Conservation (phyloP, 768 basidiomycete genomes). For the Chalciporus chontae region DNA sequence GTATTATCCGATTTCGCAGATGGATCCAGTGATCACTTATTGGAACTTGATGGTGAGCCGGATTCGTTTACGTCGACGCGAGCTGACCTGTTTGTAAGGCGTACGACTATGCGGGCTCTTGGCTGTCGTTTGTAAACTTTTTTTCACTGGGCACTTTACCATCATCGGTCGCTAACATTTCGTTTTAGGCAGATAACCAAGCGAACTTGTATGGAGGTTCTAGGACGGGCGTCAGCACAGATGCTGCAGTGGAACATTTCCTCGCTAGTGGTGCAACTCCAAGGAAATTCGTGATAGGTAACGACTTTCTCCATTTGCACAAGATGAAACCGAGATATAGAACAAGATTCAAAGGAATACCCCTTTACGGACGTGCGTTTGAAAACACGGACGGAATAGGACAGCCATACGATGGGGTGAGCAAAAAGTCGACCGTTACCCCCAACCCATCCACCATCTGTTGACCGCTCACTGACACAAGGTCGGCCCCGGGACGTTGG, state of each 20-base stretch:
- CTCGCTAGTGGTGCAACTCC: conserved; percentile 56
- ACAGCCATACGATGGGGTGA: conserved; percentile 61
- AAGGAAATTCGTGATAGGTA: conserved; percentile 66
- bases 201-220: conserved; percentile 69
- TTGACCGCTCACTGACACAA: conserved; percentile 24
- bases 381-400: conserved; percentile 68
- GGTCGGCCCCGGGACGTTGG: conserved; percentile 62
- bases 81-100: conserved; percentile 36
- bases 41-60: conserved; percentile 76
- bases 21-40: conserved; percentile 64
- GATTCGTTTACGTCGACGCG: neutral
- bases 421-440: conserved; percentile 11
- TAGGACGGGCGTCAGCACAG: conserved; percentile 63
- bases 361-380: conserved; percentile 78
- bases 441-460: neutral
- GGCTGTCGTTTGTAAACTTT: conserved; percentile 55
- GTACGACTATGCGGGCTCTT: conserved; percentile 77
- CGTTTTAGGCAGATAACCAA: conserved; percentile 43
- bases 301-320: neutral
- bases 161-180: no score
- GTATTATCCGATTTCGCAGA: conserved; percentile 54
- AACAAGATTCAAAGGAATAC: conserved; percentile 48
- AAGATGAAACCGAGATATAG: neutral
- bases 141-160: conserved; percentile 12
- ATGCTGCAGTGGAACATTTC: conserved; percentile 63